phyloP scores from a whole-genome alignment of 148 eudicot species.

The Hydrangea macrophylla region DNA sequence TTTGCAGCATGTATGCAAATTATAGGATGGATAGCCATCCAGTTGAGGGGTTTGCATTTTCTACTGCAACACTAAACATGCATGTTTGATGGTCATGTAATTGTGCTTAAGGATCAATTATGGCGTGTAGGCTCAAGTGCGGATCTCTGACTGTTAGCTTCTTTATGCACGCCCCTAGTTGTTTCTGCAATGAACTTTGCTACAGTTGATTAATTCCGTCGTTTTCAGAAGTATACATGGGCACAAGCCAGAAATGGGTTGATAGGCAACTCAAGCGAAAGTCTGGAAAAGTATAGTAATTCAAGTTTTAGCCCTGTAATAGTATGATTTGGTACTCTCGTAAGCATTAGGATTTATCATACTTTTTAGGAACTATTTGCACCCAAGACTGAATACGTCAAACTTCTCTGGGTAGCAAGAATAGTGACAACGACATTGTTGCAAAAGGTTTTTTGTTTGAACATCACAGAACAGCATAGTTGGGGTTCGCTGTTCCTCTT shows the following conservation, averaged over 20 bases:
- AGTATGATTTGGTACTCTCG: too few relatives aligned
- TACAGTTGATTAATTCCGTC: background rate
- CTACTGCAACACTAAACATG: background rate
- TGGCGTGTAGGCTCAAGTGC: too few relatives aligned
- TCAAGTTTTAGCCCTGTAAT: background rate
- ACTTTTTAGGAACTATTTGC: too few relatives aligned
- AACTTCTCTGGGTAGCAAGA: too few relatives aligned
- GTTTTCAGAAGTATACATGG: background rate
- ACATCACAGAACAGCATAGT: too few relatives aligned
- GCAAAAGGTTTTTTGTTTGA: too few relatives aligned
- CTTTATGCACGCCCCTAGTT: background rate
- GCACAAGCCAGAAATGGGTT: background rate
- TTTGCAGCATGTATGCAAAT: too few relatives aligned
- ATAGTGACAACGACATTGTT: too few relatives aligned
- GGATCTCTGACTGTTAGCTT: background rate
- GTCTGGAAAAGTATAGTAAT: background rate
- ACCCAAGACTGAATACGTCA: too few relatives aligned
- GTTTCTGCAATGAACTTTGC: background rate
- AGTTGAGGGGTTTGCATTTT: background rate
- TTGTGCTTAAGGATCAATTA: background rate
- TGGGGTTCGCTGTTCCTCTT: too few relatives aligned
- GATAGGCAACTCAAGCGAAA: background rate
- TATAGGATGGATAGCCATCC: background rate
- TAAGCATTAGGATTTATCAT: too few relatives aligned
- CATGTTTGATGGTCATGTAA: background rate